phyloP scores from a whole-genome alignment of 225 moss, liverwort and hornwort genomes.

The Bryum argenteum region DNA sequence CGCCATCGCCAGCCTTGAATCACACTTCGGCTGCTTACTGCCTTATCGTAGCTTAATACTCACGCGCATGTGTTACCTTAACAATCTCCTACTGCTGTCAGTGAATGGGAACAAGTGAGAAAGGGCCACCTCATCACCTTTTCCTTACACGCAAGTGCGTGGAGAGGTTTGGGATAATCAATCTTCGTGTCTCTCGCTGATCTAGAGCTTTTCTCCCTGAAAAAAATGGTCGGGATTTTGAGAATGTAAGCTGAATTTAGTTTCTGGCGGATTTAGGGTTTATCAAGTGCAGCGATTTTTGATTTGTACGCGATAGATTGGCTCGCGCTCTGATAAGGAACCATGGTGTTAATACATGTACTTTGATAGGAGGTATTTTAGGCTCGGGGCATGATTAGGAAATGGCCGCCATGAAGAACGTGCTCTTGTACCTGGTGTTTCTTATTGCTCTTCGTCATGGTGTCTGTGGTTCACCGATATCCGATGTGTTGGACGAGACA shows the following conservation, averaged over 20 bases:
- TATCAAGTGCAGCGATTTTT: neutral
- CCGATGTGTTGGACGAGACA: constrained; percentile 30
- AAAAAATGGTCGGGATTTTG: neutral
- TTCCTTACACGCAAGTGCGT: neutral
- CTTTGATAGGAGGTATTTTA: constrained; percentile 10
- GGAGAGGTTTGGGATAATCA: constrained; percentile 3
- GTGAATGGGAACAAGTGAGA: neutral
- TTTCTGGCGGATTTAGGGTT: constrained; percentile 27
- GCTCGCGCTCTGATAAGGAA: too few relatives aligned
- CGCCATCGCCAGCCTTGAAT: constrained; percentile 11
- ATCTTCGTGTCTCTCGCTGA: neutral
- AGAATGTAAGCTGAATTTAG: neutral
- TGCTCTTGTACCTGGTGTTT: constrained; percentile 35
- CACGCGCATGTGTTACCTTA: neutral
- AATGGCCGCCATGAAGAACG: constrained; percentile 43
- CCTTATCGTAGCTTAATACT: neutral
- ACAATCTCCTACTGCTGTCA: neutral
- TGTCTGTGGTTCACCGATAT: constrained; percentile 33
- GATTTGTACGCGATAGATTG: constrained; percentile 4
- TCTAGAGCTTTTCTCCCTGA: neutral
- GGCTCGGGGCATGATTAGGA: constrained; percentile 30
- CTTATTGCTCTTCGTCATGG: constrained; percentile 25
- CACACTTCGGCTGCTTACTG: neutral
- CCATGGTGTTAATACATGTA: neutral
- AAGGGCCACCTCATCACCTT: neutral